phyloP scores from a whole-genome alignment of 805 yeast genomes.

The Kodamaea hsintzibuensis region DNA sequence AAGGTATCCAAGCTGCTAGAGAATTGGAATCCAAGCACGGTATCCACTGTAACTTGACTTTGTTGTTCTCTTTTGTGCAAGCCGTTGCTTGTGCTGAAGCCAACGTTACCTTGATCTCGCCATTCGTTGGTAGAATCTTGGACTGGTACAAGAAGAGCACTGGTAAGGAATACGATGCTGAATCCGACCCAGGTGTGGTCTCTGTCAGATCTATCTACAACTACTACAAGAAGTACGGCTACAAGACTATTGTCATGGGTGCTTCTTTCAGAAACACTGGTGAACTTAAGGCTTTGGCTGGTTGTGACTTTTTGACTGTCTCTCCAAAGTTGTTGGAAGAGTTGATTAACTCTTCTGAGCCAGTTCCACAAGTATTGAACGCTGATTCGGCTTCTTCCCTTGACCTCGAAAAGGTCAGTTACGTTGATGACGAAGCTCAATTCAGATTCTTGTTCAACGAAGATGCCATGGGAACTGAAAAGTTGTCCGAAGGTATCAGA shows the following conservation, averaged over 20 bases:
- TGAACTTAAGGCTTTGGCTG: constrained; percentile 95
- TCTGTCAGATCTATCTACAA: constrained; percentile 88
- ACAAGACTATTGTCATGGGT: constrained; percentile 99
- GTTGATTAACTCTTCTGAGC: constrained; percentile 72
- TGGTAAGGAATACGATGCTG: constrained; percentile 80
- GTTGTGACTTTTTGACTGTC: constrained; percentile 94
- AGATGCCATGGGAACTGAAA: constrained; percentile 98
- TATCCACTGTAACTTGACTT: constrained; percentile 92
- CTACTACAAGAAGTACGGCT: constrained; percentile 96
- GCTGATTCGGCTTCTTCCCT: constrained; percentile 54
- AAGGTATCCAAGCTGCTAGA: constrained; percentile 98
- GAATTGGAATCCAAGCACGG: constrained; percentile 89
- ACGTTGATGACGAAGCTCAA: constrained; percentile 78
- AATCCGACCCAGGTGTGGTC: constrained; percentile 92
- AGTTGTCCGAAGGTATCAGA: constrained; percentile 97
- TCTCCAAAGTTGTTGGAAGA: constrained; percentile 91
- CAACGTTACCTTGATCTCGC: constrained; percentile 90
- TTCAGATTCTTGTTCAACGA: constrained; percentile 93
- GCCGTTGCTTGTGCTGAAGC: constrained; percentile 99
- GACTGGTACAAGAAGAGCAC: constrained; percentile 97
- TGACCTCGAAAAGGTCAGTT: constrained; percentile 63
- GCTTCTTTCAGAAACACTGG: constrained; percentile 98
- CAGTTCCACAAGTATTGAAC: constrained; percentile 81
- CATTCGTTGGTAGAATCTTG: constrained; percentile 98
- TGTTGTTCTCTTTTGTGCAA: constrained; percentile 92